Percentiles rank a stretch among this genome's conserved stretches.
These are phyloP conservation scores for Neurospora sp. DNA, from an alignment of 495 filamentous ascomycete genomes.

Conservation along the genomic window DNA sequence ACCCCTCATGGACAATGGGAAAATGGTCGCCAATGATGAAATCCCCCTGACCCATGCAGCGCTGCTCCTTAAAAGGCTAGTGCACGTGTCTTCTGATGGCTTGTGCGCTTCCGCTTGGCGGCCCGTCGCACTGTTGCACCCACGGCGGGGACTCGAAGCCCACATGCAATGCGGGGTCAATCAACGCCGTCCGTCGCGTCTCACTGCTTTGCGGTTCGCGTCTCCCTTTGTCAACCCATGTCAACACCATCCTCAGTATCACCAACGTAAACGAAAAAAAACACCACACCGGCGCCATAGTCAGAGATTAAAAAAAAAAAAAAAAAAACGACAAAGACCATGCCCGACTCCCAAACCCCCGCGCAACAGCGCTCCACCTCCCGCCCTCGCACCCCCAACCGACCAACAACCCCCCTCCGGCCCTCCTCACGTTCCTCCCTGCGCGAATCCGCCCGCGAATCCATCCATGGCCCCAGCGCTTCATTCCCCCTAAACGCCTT, in stretches of 20 bases:
- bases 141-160: background rate
- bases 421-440: conserved; percentile 83
- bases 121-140: background rate
- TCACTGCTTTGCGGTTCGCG: background rate
- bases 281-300: background rate
- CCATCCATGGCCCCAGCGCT: conserved; percentile 44
- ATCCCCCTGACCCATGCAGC: background rate
- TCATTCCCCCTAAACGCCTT: conserved; percentile 70
- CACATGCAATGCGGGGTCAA: background rate
- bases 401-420: conserved; percentile 87
- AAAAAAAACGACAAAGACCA: background rate
- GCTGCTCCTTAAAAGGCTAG: background rate
- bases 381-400: conserved; percentile 43
- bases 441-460: conserved; percentile 49
- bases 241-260: background rate
- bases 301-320: background rate
- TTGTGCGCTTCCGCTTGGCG: background rate
- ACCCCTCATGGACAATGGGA: background rate
- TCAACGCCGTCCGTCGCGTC: background rate
- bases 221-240: background rate
- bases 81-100: background rate
- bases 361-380: conserved; percentile 36
- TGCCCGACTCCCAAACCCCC: conserved; percentile 1
- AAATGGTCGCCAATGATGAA: background rate
- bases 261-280: too few species aligned